Evolutionary conservation across 2,329 filamentous ascomycete genomes (phyloP).

Genomic region (Fulvia fulva): DNA sequence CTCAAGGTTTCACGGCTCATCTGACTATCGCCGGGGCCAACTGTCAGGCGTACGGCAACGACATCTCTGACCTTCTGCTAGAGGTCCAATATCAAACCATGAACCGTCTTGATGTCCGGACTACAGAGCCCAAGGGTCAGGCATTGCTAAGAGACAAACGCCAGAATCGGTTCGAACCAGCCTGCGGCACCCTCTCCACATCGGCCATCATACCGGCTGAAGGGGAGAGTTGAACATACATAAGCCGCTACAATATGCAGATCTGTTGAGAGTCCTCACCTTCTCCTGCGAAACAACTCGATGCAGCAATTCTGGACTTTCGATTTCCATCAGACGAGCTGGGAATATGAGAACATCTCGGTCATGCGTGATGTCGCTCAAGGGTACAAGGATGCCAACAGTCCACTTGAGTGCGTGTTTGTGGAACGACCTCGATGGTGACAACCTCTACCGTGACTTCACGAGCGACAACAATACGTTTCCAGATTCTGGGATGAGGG

Average conservation of each 20-base stretch:
- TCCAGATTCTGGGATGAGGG: conserved; percentile 42
- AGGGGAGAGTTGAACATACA: no score
- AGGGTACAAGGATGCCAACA: conserved; percentile 49
- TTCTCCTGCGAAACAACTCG: conserved; percentile 29
- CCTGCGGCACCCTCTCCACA: no score
- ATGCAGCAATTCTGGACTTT: conserved; percentile 80
- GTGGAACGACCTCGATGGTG: conserved; percentile 36
- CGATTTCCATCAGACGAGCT: conserved; percentile 74
- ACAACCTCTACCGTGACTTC: conserved; percentile 52
- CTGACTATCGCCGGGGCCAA: conserved; percentile 22
- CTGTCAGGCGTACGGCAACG: conserved; percentile 28
- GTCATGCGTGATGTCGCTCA: conserved; percentile 56
- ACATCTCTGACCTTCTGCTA: conserved; percentile 22
- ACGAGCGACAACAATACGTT: conserved; percentile 49
- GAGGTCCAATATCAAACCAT: conserved; percentile 25
- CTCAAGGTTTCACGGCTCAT: conserved; percentile 25
- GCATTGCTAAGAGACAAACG: conserved; percentile 23
- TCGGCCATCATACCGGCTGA: no score
- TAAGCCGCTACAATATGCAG: no score
- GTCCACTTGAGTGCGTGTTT: conserved; percentile 35
- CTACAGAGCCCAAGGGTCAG: no score
- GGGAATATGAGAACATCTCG: conserved; percentile 62
- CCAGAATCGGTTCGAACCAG: background rate
- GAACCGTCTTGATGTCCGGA: conserved; percentile 25
- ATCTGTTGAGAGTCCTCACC: no score